These are phyloP conservation scores for Xerocomus minutiporus DNA, from an alignment of 1,284 basidiomycete species.

Conservation along the genomic window DNA sequence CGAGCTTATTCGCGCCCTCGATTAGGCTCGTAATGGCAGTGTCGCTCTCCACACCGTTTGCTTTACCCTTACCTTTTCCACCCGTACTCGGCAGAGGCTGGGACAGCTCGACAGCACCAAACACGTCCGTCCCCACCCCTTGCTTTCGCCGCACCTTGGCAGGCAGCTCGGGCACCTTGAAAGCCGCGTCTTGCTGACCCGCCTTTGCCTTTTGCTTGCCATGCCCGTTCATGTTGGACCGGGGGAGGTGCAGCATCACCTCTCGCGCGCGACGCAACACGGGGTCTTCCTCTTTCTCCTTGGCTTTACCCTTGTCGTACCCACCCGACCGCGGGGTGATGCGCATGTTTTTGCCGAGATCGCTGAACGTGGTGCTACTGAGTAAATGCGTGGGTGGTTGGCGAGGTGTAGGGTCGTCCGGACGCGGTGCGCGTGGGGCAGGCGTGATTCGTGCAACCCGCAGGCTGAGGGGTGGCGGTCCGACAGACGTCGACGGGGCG, in stretches of 20 bases:
- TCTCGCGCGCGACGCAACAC: conserved; percentile 32
- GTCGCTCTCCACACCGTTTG: background rate
- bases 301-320: conserved; percentile 14
- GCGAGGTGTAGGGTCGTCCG: conserved; percentile 74
- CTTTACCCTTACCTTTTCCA: conserved; percentile 29
- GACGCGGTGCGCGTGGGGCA: conserved; percentile 48
- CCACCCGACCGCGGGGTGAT: conserved; percentile 4
- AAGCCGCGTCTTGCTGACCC: conserved; percentile 22
- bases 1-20: conserved; percentile 42
- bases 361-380: conserved; percentile 16
- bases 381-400: conserved; percentile 44
- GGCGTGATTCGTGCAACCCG: conserved; percentile 56
- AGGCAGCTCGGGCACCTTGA: conserved; percentile 51
- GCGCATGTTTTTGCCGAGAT: conserved; percentile 22
- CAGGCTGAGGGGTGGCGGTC: conserved; percentile 39
- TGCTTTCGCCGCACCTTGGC: conserved; percentile 26
- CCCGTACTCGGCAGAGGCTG: conserved; percentile 10
- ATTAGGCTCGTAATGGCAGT: conserved; percentile 21
- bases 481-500: conserved; percentile 14
- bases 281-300: conserved; percentile 23
- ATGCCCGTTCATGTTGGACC: conserved; percentile 17
- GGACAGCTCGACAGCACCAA: conserved; percentile 36
- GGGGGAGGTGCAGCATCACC: conserved; percentile 36
- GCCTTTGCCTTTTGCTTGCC: conserved; percentile 4
- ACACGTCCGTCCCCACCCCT: conserved; percentile 44